Evolutionary conservation across 2,329 filamentous ascomycete species (phyloP).

Genomic region (Trichoderma hamatum): DNA sequence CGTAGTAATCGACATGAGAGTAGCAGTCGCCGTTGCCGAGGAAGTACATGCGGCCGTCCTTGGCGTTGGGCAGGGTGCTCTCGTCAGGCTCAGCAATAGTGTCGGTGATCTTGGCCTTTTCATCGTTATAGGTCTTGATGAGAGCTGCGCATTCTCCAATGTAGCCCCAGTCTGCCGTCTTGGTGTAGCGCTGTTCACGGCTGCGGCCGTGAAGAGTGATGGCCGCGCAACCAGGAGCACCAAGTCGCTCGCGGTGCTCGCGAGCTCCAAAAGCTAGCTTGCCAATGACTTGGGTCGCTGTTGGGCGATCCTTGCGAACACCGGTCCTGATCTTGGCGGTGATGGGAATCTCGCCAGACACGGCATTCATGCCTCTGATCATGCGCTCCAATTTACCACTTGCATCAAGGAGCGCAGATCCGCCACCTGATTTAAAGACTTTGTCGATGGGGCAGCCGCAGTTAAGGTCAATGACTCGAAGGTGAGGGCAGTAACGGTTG

Average conservation of each 20-base stretch:
- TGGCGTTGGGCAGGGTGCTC: conserved; percentile 68
- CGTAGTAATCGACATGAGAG: conserved; percentile 85
- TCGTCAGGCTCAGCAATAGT: conserved; percentile 77
- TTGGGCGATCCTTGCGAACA: conserved; percentile 77
- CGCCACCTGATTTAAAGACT: conserved; percentile 83
- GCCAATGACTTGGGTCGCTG: conserved; percentile 78
- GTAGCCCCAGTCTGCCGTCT: conserved; percentile 90
- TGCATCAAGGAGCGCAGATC: conserved; percentile 88
- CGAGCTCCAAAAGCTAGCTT: conserved; percentile 78
- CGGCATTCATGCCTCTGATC: conserved; percentile 91
- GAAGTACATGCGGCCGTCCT: conserved; percentile 78
- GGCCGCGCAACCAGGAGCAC: conserved; percentile 85
- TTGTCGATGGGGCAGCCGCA: conserved; percentile 97
- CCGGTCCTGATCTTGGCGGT: conserved; percentile 95
- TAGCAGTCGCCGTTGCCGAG: conserved; percentile 96
- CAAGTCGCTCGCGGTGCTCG: conserved; percentile 70
- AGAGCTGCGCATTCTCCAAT: conserved; percentile 87
- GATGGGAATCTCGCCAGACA: conserved; percentile 88
- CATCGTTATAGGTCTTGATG: conserved; percentile 76
- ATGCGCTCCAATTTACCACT: conserved; percentile 91
- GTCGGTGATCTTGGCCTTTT: conserved; percentile 68
- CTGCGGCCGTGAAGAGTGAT: conserved; percentile 93
- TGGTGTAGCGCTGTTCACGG: conserved; percentile 91
- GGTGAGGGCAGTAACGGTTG: conserved; percentile 73
- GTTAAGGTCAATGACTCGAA: conserved; percentile 92